phyloP scores from a whole-genome alignment of 352 stramenopile species.

The Pythium pyrilobum region DNA sequence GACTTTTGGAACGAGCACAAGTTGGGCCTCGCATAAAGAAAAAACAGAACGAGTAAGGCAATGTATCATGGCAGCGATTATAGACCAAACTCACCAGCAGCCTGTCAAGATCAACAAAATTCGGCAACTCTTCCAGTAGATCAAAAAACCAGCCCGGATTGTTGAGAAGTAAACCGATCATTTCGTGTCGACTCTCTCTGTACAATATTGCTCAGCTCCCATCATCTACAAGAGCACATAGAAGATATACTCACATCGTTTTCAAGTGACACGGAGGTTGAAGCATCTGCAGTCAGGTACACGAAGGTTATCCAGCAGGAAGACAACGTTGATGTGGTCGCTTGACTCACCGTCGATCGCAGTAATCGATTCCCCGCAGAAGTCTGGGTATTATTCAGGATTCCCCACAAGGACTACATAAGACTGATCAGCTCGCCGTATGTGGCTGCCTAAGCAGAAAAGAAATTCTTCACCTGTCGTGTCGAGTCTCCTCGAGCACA shows the following conservation, averaged over 20 bases:
- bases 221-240: background rate
- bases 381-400: slow-evolving; percentile 77
- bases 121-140: slow-evolving; percentile 59
- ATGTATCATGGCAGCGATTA: background rate
- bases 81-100: slow-evolving; percentile 41
- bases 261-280: slow-evolving; percentile 72
- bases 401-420: slow-evolving; percentile 67
- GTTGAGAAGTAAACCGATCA: slow-evolving; percentile 66
- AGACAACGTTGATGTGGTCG: too few relatives aligned
- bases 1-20: slow-evolving; percentile 74
- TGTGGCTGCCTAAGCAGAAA: too few relatives aligned
- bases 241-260: slow-evolving; percentile 78
- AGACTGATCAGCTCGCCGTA: too few relatives aligned
- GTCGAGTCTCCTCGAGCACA: slow-evolving; percentile 44
- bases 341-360: slow-evolving; percentile 54
- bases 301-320: background rate
- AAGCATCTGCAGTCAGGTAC: slow-evolving; percentile 44
- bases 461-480: too few relatives aligned
- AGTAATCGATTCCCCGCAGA: slow-evolving; percentile 69
- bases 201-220: background rate
- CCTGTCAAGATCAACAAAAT: slow-evolving; percentile 70
- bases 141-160: slow-evolving; percentile 84
- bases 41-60: background rate
- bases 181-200: slow-evolving; percentile 62
- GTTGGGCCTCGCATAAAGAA: slow-evolving; percentile 39